Evolutionary conservation across 805 yeast genomes (phyloP).

Genomic region (Suhomyces prunicola): DNA sequence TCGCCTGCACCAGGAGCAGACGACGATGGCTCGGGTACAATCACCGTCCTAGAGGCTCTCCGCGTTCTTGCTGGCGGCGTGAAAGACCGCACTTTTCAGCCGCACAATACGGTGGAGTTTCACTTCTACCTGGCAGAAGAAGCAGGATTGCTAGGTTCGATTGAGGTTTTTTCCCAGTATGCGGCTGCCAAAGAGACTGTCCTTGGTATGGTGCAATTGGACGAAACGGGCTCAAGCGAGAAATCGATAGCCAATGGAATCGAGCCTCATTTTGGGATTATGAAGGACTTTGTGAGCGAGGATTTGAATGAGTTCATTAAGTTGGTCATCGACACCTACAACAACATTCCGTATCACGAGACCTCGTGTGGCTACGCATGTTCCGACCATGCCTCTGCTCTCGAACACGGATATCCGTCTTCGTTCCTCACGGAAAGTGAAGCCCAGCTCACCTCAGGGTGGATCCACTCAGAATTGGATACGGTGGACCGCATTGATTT

Average conservation of each 20-base stretch:
- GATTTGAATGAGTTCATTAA: constrained; percentile 60
- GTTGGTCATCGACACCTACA: constrained; percentile 56
- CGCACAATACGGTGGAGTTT: constrained; percentile 73
- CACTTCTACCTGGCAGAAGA: constrained; percentile 97
- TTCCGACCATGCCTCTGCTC: constrained; percentile 88
- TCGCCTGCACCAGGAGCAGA: constrained; percentile 91
- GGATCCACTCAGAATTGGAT: constrained; percentile 74
- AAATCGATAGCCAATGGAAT: constrained; percentile 46
- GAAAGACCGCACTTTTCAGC: not conserved
- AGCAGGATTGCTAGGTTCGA: constrained; percentile 84
- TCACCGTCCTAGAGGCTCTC: constrained; percentile 71
- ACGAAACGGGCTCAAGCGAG: constrained; percentile 81
- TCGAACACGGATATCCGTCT: constrained; percentile 79
- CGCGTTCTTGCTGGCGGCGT: constrained; percentile 40
- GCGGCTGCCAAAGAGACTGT: constrained; percentile 45
- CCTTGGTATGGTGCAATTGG: constrained; percentile 87
- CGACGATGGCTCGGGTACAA: constrained; percentile 87
- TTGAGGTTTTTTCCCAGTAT: constrained; percentile 66
- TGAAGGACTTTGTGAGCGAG: constrained; percentile 63
- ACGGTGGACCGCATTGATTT: constrained; percentile 78
- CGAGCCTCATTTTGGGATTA: constrained; percentile 71
- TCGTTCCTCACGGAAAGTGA: constrained; percentile 79
- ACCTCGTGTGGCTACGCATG: constrained; percentile 90
- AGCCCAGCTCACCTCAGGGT: constrained; percentile 59
- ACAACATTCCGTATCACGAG: constrained; percentile 66